Evolutionary conservation across 371 early-diverging fungal genomes (phyloP), one percentile per base, ranked within the genome.

Genomic region (Mortierella sp.): DNA sequence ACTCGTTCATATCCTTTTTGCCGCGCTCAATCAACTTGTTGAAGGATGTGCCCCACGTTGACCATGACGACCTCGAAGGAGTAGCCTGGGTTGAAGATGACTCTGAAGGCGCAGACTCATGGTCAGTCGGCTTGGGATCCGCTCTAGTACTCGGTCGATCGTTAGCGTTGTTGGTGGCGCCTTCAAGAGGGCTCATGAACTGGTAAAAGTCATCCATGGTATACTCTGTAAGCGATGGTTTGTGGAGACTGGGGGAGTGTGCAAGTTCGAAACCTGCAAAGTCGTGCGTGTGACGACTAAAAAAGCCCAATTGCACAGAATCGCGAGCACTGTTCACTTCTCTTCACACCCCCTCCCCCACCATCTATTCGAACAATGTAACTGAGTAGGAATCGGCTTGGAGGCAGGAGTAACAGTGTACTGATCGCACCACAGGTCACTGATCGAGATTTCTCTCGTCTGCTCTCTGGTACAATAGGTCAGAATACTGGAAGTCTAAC

Each of bases 401-500:
- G 12, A 42, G 16, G 16, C 18, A 42, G 42, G 42, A 42, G 34
- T 10, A 34, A 34, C 34, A 34, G 34, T 4, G 10, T 34, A n/a
- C 45, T 18, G 45, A 19, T 19, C 45, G 45, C 45, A n/a, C 34
- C 4, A 10, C 34, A 34, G 10, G 3, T 14, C 13, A 47, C 47
- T 47, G 47, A 42, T 42, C 47, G 26, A 6, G 23, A 23, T 47
- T n/a, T 38, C n/a, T 7, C 34, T 10, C 34, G 4, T 10, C 34
- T 34, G 7, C 34, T 34, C 34, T 34, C 10, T 34, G 46, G 46
- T 16, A 27, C 18, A 31, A 12, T 72, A 92, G 90, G 93, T 79
- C 91, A 23, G 91, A 93, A 60, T 89, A 87, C 72, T 93, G 93
- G 93, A 89, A 89, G 16, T 89, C 91, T 9, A 86, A 89, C 67